Evolutionary conservation across 2,329 filamentous ascomycete species (phyloP), one percentile per base, ranked within the genome.

Genomic region (Sphaerulina vaccinii): DNA sequence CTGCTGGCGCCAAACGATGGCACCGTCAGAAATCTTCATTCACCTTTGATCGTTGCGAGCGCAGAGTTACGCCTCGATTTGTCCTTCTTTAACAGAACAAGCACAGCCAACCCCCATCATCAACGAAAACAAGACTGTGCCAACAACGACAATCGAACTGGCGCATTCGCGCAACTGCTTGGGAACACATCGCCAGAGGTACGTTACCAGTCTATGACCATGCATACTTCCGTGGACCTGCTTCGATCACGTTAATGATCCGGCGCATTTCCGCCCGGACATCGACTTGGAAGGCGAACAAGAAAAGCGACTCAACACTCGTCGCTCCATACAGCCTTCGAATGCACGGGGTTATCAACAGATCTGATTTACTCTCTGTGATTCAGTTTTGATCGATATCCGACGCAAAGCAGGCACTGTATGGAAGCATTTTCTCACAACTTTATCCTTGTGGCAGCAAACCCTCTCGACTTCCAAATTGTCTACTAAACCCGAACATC

Each of bases 81-180:
- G 33, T 19, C 35, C 21, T 32, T 19, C 43, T 46, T 16, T 38
- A 22, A 18, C 16, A 22, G 16, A 37, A 18, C 16, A 19, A 16
- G 11, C 32, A 35, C 9, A 15, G 15, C 15, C 36, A 18, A 38
- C n/a, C 18, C 7, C 36, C n/a, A 38, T 5, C 32, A 46, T 38
- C 44, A 35, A 29, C 44, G 44, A 39, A 40, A 39, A 39, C 44
- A 40, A 39, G 15, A 27, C 44, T 38, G 38, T 44, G 33, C 35
- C 22, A 39, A 24, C 36, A 48, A 22, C 33, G 44, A 48, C 44
- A 37, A 21, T 22, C 9, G 13, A 5, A 11, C 36, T 11, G 36
- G n/a, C 36, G 36, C 36, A 9, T 5, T 10, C 8, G n/a, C 36
- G 36, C 36, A 19, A 38, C 36, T 2, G 21, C 18, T 5, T 16